A percentile compares a stretch with the other conserved stretches of the same genome.
phyloP scores from a whole-genome alignment of 352 stramenopile genomes.

The Phytophthora litchii region DNA sequence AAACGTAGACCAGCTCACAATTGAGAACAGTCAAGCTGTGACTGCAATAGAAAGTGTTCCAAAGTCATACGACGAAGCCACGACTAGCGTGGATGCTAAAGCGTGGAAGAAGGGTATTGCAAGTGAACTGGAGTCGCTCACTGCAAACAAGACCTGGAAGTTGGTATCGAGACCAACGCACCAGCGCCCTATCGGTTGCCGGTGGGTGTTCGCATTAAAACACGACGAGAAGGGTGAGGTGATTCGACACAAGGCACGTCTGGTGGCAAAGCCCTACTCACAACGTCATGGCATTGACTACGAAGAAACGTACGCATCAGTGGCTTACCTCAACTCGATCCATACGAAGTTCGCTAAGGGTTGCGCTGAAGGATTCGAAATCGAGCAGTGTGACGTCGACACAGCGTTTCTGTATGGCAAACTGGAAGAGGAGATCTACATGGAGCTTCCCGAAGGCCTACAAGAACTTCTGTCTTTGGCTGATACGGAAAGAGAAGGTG shows the following conservation, averaged over 20 bases:
- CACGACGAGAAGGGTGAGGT: not conserved
- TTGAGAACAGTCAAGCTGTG: not conserved
- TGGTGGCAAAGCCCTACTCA: slow-evolving; percentile 1
- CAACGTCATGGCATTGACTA: slow-evolving; percentile 2
- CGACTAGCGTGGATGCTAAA: not conserved
- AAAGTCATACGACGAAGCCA: slow-evolving; percentile 2
- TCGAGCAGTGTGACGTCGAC: slow-evolving; percentile 6
- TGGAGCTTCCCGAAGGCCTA: slow-evolving; percentile 6
- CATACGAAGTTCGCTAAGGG: not conserved
- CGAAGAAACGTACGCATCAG: slow-evolving; percentile 3
- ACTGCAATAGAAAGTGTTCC: not conserved
- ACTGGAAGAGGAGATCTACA: slow-evolving; percentile 11
- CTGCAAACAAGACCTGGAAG: not conserved
- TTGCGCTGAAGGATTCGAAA: not conserved
- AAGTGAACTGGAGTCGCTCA: slow-evolving; percentile 2
- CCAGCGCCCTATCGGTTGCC: slow-evolving; percentile 8
- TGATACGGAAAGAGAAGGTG: not conserved
- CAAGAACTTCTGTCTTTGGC: not conserved
- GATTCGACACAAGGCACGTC: not conserved
- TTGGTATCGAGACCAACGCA: not conserved
- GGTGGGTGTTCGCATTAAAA: slow-evolving; percentile 4
- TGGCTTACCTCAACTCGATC: slow-evolving; percentile 5
- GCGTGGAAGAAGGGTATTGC: slow-evolving; percentile 6
- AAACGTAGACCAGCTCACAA: not conserved
- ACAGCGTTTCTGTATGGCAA: slow-evolving; percentile 8